Conservation (phyloP, 2,329 filamentous ascomycete genomes). For the Bisporella sp. region DNA sequence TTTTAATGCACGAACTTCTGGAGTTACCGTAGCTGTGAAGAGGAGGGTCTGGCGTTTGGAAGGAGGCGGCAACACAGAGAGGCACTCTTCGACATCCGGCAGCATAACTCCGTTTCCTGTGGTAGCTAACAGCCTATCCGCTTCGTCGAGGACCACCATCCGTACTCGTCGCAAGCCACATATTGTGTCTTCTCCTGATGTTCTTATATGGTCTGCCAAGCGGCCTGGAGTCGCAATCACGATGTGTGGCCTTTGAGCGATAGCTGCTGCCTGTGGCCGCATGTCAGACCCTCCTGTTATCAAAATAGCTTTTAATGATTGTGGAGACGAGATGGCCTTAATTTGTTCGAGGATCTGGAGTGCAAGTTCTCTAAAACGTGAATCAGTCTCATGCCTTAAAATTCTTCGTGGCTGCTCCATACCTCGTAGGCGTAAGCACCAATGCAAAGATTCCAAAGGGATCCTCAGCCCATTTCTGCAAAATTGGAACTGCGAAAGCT, state of each 20-base stretch:
- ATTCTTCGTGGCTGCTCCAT: conserved; percentile 15
- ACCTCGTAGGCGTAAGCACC: conserved; percentile 81
- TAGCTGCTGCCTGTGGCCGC: conserved; percentile 78
- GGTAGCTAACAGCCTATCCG: conserved; percentile 76
- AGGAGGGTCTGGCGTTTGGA: conserved; percentile 82
- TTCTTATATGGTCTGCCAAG: conserved; percentile 87
- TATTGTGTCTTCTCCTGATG: conserved; percentile 85
- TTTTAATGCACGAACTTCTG: conserved; percentile 83
- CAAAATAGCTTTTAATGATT: conserved; percentile 81
- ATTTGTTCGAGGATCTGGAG: conserved; percentile 96
- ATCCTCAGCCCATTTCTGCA: conserved; percentile 90
- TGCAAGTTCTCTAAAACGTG: conserved; percentile 65
- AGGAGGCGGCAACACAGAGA: conserved; percentile 72
- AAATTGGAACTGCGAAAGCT: conserved; percentile 87
- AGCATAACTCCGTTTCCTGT: conserved; percentile 79
- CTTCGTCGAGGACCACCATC: conserved; percentile 92
- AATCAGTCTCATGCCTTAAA: conserved; percentile 9
- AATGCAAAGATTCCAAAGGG: conserved; percentile 86
- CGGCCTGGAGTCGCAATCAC: conserved; percentile 93
- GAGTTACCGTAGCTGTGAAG: conserved; percentile 93
- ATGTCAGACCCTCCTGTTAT: conserved; percentile 92
- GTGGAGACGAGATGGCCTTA: conserved; percentile 82
- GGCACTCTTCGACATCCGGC: conserved; percentile 85
- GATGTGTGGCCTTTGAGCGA: conserved; percentile 77
- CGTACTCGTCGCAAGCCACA: conserved; percentile 70